Conservation (phyloP, 2,329 filamentous ascomycete genomes). For the Cryphonectria japonica region DNA sequence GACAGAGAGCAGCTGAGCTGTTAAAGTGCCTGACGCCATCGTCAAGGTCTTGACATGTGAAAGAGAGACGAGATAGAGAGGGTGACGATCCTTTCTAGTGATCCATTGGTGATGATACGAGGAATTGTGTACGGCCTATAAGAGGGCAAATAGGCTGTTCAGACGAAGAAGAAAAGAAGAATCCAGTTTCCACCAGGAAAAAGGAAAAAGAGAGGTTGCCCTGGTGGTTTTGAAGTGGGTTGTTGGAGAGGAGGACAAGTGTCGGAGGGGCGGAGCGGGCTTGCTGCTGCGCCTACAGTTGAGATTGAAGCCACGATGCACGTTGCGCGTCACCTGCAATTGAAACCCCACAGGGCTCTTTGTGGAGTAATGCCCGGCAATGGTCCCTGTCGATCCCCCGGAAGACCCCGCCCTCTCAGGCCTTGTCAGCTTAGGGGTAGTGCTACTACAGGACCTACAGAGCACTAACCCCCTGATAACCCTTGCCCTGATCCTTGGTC, state of each 20-base stretch:
- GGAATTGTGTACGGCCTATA: not conserved
- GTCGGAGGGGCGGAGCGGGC: not conserved
- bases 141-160: not conserved
- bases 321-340: constrained; percentile 19
- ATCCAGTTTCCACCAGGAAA: not conserved
- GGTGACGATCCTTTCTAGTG: not conserved
- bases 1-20: constrained; percentile 34
- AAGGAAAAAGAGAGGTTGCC: not conserved
- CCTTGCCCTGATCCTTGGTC: not conserved
- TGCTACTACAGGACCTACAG: not conserved
- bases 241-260: not conserved
- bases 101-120: constrained; percentile 2
- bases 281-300: not conserved
- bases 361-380: constrained; percentile 9
- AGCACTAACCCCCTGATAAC: not conserved
- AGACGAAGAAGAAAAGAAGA: not conserved
- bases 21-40: constrained; percentile 20
- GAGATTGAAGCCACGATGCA: constrained; percentile 21
- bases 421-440: not conserved
- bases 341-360: constrained; percentile 10
- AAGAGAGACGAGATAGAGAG: constrained; percentile 18
- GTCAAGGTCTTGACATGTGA: constrained; percentile 18
- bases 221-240: not conserved
- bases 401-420: constrained; percentile 8
- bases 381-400: constrained; percentile 8